Evolutionary conservation across 768 basidiomycete species (phyloP).

Genomic region (Auriculariales sp.): DNA sequence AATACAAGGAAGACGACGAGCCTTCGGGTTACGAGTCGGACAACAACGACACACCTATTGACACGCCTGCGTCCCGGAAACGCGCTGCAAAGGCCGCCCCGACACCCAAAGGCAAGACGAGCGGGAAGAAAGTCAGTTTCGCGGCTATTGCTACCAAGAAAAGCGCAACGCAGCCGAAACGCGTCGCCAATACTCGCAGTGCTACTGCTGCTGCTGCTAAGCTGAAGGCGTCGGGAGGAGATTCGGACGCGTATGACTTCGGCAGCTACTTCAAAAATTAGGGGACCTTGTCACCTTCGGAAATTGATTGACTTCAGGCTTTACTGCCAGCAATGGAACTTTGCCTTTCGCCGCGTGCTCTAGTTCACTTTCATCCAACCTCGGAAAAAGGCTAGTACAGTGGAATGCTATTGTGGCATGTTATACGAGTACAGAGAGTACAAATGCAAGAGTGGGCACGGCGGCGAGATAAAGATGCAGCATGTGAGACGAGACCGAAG

Average conservation of each 20-base stretch:
- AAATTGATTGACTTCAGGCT: too few relatives aligned
- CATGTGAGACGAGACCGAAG: too few relatives aligned
- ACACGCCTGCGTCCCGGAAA: slow-evolving; percentile 20
- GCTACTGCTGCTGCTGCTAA: slow-evolving; percentile 14
- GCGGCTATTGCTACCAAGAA: slow-evolving; percentile 15
- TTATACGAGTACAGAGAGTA: too few relatives aligned
- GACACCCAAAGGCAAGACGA: slow-evolving; percentile 18
- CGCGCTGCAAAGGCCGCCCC: slow-evolving; percentile 32
- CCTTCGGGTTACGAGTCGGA: slow-evolving; percentile 25
- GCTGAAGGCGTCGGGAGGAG: slow-evolving; percentile 9
- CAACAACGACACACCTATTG: slow-evolving; percentile 21
- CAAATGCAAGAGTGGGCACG: too few relatives aligned
- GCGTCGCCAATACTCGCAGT: slow-evolving; percentile 2
- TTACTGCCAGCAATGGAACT: too few relatives aligned
- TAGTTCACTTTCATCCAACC: too few relatives aligned
- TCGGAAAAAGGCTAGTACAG: too few relatives aligned
- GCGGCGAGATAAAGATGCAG: too few relatives aligned
- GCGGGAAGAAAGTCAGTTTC: slow-evolving; percentile 46
- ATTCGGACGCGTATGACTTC: slow-evolving; percentile 39
- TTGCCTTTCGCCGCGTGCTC: too few relatives aligned
- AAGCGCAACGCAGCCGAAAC: slow-evolving; percentile 9
- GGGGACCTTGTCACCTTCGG: too few relatives aligned
- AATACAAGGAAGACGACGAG: slow-evolving; percentile 19
- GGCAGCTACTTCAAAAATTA: slow-evolving; percentile 38
- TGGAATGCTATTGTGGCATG: too few relatives aligned